Percentiles rank a stretch among this genome's conserved stretches.
phyloP scores from a whole-genome alignment of 768 basidiomycete genomes.

The Mycena kentingensis region DNA sequence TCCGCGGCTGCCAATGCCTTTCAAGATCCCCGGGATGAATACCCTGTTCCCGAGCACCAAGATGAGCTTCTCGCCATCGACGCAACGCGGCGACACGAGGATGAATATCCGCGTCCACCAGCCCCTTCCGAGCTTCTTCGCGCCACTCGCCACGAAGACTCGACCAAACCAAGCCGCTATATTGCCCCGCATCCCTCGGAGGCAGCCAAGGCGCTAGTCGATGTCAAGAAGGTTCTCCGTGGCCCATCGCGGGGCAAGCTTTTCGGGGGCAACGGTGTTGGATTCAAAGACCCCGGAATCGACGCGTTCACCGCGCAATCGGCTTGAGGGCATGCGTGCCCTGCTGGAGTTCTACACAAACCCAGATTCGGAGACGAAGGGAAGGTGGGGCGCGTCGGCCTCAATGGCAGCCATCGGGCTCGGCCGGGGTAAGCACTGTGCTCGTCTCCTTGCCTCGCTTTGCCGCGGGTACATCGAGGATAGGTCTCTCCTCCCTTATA shows the following conservation, averaged over 20 bases:
- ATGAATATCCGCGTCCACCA: neutral
- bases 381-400: slow-evolving; percentile 13
- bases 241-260: neutral
- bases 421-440: slow-evolving; percentile 7
- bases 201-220: neutral
- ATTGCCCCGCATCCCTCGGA: neutral
- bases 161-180: neutral
- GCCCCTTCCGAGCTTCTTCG: neutral
- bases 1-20: neutral
- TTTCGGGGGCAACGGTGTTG: neutral
- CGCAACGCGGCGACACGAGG: neutral
- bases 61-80: neutral
- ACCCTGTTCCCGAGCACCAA: neutral
- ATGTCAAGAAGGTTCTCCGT: neutral
- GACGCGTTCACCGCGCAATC: neutral
- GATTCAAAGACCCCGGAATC: neutral
- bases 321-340: neutral
- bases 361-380: slow-evolving; percentile 1
- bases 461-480: slow-evolving; percentile 1
- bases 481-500: slow-evolving; percentile 3
- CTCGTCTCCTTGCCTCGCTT: neutral
- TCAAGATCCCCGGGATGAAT: neutral
- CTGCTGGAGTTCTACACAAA: slow-evolving; percentile 14
- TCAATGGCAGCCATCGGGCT: neutral
- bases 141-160: neutral